A percentile compares a stretch with the other conserved stretches of the same genome.
phyloP scores from a whole-genome alignment of 169 alveolate genomes.

The Blepharisma undulans region DNA sequence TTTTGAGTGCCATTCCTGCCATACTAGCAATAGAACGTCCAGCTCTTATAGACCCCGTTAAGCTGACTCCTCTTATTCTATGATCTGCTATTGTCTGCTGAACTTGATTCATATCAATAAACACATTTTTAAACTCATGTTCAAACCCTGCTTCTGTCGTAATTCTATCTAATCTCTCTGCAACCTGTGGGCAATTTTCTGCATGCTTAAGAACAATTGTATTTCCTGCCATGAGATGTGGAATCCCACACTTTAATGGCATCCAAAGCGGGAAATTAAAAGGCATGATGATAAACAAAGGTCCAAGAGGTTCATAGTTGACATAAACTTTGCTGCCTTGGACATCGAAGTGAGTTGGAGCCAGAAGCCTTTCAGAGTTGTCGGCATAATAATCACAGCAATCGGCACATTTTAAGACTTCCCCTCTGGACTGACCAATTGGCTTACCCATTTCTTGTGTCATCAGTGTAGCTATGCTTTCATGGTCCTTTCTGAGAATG shows the following conservation, averaged over 20 bases:
- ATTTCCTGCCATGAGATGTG: conserved; percentile 60
- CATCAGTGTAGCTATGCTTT: conserved; percentile 47
- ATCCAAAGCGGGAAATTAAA: conserved; percentile 50
- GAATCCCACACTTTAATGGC: conserved; percentile 50
- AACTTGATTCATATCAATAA: conserved; percentile 34
- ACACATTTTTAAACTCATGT: conserved; percentile 45
- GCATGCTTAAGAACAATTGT: conserved; percentile 58
- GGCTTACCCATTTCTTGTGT: conserved; percentile 74
- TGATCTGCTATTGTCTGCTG: conserved; percentile 49
- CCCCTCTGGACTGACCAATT: conserved; percentile 43
- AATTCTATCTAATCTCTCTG: background rate
- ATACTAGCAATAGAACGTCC: conserved; percentile 55
- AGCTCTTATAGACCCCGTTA: conserved; percentile 63
- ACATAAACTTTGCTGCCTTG: conserved; percentile 53
- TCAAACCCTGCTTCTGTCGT: conserved; percentile 49
- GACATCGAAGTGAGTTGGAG: background rate
- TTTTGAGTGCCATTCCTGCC: conserved; percentile 59
- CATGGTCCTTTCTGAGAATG: conserved; percentile 23
- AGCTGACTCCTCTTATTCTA: conserved; percentile 49
- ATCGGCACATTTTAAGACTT: conserved; percentile 50
- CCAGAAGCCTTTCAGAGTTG: conserved; percentile 44
- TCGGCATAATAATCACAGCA: conserved; percentile 43
- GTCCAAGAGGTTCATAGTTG: conserved; percentile 57
- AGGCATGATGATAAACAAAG: conserved; percentile 43
- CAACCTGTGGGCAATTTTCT: conserved; percentile 47